phyloP scores from a whole-genome alignment of 768 basidiomycete species.

The Coprinellus micaceus region DNA sequence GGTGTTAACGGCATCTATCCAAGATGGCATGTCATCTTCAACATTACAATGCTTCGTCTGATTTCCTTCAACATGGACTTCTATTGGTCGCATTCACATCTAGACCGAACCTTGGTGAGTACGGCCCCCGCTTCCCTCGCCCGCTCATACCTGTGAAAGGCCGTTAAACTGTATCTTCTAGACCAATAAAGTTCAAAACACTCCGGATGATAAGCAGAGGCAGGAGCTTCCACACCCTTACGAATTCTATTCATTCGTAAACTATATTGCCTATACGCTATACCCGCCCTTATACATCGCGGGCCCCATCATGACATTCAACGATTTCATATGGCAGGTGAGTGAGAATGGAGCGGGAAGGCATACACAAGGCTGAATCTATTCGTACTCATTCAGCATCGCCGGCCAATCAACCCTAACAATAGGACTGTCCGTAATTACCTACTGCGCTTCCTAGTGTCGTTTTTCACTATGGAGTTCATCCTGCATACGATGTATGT shows the following conservation, averaged over 20 bases:
- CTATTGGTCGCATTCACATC: slow-evolving; percentile 67
- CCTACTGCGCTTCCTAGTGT: slow-evolving; percentile 63
- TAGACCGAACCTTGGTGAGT: slow-evolving; percentile 42
- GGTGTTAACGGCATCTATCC: slow-evolving; percentile 71
- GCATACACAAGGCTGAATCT: background rate
- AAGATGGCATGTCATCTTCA: slow-evolving; percentile 91
- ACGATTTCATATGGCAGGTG: slow-evolving; percentile 94
- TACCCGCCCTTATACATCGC: slow-evolving; percentile 95
- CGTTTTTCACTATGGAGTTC: slow-evolving; percentile 82
- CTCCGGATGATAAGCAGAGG: slow-evolving; percentile 58
- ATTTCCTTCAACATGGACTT: slow-evolving; percentile 93
- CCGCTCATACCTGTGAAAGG: background rate
- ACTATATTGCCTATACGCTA: slow-evolving; percentile 81
- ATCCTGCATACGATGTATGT: slow-evolving; percentile 95
- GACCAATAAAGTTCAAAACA: slow-evolving; percentile 9
- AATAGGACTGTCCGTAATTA: slow-evolving; percentile 47
- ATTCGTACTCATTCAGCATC: slow-evolving; percentile 42
- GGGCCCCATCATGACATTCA: slow-evolving; percentile 94
- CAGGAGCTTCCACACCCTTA: slow-evolving; percentile 49
- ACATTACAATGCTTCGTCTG: slow-evolving; percentile 92
- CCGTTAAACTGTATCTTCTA: background rate
- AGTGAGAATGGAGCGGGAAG: slow-evolving; percentile 24
- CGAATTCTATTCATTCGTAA: slow-evolving; percentile 60
- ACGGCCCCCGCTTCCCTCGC: slow-evolving; percentile 15
- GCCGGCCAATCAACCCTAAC: slow-evolving; percentile 49